Base-by-base conservation (phyloP, 345 rosid genomes). In the Camelina neglecta region DNA sequence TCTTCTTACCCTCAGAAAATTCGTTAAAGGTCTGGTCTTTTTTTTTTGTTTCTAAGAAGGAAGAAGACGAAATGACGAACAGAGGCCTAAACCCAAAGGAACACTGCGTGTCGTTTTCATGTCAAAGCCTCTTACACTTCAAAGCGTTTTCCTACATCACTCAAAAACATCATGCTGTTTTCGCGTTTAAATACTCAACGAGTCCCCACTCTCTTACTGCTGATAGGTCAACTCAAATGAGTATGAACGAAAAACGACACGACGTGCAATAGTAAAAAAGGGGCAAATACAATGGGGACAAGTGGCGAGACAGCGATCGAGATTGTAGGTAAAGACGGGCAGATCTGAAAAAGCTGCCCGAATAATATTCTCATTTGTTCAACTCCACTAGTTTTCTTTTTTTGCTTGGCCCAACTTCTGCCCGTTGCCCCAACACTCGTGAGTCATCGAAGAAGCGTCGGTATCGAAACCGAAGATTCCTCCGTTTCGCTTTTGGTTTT, bases 331-430 rank as follows among this genome's bases (percentile, higher is more conserved):
- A 33, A 68, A 18, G 55, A 63, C 59, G 75, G 80, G 75, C 75
- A 71, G 75, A 70, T 77, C 75, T 76, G 50, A 62, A 69, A 69
- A 62, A 67, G 80, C 7, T 76, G 75, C 80, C 80, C 80, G 75
- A 61, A 61, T 68, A 68, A 29, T 42, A 31, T 69, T 53, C 29
- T 51, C 44, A 8, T 2, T 41, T 68, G 29, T 62, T 69, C 71
- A 9, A 16, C 51, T 11, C 80, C 80, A 76, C 75, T 56, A 64
- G 54, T 71, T 71, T 26, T 26, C 4, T 70, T 36, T 26, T 26
- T 29, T 70, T 36, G 10, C 29, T 18, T 39, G 60, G 4, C 29
- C 75, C 75, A 31, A 54, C 49, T 7, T 63, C 54, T 63, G 75
- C 80, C 80, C 80, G 60, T 71, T 76, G 75, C 80, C 80, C 79